Evolutionary conservation across 2,329 filamentous ascomycete species (phyloP), one percentile per base, ranked within the genome.

Genomic region (Nigrospora osmanthi): DNA sequence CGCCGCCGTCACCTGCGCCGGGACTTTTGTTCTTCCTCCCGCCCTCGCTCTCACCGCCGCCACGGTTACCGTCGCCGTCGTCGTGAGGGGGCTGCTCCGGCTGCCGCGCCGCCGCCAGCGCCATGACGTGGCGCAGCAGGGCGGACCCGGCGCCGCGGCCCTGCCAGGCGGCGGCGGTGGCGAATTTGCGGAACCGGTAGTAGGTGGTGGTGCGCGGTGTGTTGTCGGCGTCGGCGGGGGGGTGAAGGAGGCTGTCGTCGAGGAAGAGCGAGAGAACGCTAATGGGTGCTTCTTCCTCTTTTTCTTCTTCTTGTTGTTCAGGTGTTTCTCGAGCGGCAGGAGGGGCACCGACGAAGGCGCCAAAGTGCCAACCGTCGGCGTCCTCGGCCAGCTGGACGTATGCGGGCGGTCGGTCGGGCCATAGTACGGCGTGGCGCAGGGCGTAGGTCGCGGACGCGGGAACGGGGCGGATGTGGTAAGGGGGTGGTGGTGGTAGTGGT

Each of bases 231-330:
- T 17, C 42, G 15, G 40, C 40, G 23, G 5, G 5, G 23, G 23
- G 5, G 9, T 28, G 5, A 7, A 23, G 19, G 23, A 28, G 23
- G 23, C 23, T 10, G n/a, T 42, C 37, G 28, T 52, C 47, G 47
- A 52, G 19, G 45, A 56, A 56, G n/a, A 56, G 45, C 38, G 54
- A 56, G 19, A 56, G 51, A 41, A 55, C 47, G 48, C 54, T 55
- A 37, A 54, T 47, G 16, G 49, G 45, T 17, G 45, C 45, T 15
- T 16, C 32, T 23, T 43, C 35, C 4, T 33, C 38, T 4, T 40
- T 23, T 19, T 35, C 35, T 12, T 33, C 9, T 42, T 19, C n/a
- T n/a, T n/a, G n/a, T n/a, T n/a, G n/a, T n/a, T n/a, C n/a, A n/a
- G n/a, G n/a, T n/a, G n/a, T n/a, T n/a, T n/a, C n/a, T n/a, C n/a